Conservation (phyloP, 2,329 filamentous ascomycete genomes). For the Venturia oleaginea region DNA sequence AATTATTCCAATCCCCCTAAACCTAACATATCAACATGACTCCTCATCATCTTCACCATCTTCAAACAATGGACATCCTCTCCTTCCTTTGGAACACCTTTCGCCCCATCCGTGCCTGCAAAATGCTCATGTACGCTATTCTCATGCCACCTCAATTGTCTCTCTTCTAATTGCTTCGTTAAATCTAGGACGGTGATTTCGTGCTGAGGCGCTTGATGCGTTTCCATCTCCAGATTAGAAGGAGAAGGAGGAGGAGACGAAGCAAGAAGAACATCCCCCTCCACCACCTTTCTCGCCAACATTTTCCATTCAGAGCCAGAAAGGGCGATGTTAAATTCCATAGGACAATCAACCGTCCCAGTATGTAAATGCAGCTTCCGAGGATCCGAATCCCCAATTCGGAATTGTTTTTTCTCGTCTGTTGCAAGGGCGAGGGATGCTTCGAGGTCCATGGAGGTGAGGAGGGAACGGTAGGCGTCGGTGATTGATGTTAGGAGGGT, state of each 20-base stretch:
- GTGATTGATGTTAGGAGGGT: constrained; percentile 34
- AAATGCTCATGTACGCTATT: constrained; percentile 14
- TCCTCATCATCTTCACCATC: constrained; percentile 12
- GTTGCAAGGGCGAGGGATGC: constrained; percentile 23
- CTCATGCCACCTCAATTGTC: constrained; percentile 36
- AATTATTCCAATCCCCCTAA: background rate
- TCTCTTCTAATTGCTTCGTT: constrained; percentile 30
- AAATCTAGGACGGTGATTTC: constrained; percentile 28
- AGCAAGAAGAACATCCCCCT: constrained; percentile 33
- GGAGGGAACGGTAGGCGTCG: constrained; percentile 33
- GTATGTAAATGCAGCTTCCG: constrained; percentile 35
- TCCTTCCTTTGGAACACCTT: constrained; percentile 7
- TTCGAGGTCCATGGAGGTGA: constrained; percentile 33
- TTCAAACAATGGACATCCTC: constrained; percentile 14
- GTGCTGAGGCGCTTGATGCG: background rate
- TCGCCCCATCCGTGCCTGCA: background rate
- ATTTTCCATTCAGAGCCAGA: constrained; percentile 34
- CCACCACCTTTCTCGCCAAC: constrained; percentile 37
- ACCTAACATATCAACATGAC: constrained; percentile 2
- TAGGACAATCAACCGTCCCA: constrained; percentile 32
- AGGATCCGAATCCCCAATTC: constrained; percentile 34
- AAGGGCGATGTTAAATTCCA: constrained; percentile 37
- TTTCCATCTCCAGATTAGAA: constrained; percentile 9
- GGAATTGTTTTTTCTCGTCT: constrained; percentile 32
- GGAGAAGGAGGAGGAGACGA: too few relatives aligned